Conservation (phyloP, 2,329 filamentous ascomycete species). For the Parafenestella ontariensis region DNA sequence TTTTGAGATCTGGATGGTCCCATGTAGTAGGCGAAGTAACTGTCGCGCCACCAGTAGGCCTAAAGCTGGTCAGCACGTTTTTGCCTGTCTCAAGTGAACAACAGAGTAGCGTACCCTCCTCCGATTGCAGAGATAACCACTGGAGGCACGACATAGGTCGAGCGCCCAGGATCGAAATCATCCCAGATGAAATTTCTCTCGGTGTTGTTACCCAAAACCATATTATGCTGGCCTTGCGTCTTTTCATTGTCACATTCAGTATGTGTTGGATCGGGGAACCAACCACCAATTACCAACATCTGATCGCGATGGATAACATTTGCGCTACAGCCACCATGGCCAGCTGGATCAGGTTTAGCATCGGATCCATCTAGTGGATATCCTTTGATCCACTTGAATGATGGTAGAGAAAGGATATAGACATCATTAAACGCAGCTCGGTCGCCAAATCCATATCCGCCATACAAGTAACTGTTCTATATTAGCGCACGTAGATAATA, state of each 20-base stretch:
- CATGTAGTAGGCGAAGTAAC: conserved; percentile 60
- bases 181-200: conserved; percentile 58
- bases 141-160: conserved; percentile 62
- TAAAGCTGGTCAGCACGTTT: conserved; percentile 29
- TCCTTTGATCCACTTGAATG: conserved; percentile 69
- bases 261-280: conserved; percentile 55
- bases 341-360: conserved; percentile 45
- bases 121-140: conserved; percentile 58
- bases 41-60: conserved; percentile 62
- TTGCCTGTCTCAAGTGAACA: conserved; percentile 4
- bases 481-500: background rate
- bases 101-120: conserved; percentile 39
- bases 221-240: conserved; percentile 64
- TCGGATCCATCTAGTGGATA: conserved; percentile 53
- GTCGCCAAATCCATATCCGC: conserved; percentile 60
- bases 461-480: conserved; percentile 64
- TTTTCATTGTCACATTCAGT: conserved; percentile 61
- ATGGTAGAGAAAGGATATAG: conserved; percentile 68
- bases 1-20: conserved; percentile 58
- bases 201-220: conserved; percentile 59
- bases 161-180: conserved; percentile 58
- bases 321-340: conserved; percentile 63
- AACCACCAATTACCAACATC: conserved; percentile 70
- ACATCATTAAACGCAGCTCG: conserved; percentile 66
- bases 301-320: conserved; percentile 64